Conservation (phyloP, 441 rosid species). For the Erodium chrysanthum region DNA sequence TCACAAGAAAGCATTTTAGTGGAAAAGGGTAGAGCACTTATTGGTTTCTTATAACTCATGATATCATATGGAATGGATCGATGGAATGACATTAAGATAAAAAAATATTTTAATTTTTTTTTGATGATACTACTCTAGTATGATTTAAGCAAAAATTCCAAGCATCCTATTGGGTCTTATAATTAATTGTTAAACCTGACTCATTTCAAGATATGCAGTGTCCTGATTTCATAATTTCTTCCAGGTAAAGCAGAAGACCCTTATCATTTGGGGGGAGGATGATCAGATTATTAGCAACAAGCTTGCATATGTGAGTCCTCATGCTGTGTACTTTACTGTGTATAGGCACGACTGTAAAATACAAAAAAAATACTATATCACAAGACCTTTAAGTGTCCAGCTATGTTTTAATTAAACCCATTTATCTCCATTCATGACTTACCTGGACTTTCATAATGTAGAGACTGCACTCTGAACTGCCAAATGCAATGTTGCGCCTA, state of each 20-base stretch:
- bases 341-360: neutral
- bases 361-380: too few species aligned
- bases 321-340: neutral
- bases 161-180: neutral
- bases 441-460: conserved; percentile 8
- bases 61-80: neutral
- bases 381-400: too few species aligned
- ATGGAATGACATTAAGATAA: neutral
- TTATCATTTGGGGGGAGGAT: conserved; percentile 46
- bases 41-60: neutral
- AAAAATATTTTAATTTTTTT: neutral
- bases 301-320: conserved; percentile 21
- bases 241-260: conserved; percentile 49
- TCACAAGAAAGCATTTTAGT: neutral
- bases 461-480: conserved; percentile 47
- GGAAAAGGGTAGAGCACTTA: neutral
- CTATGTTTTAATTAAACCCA: neutral
- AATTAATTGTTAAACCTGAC: neutral
- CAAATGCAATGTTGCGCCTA: conserved; percentile 32
- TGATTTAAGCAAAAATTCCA: neutral
- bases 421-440: neutral
- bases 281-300: conserved; percentile 50
- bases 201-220: neutral
- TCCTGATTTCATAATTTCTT: neutral
- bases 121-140: neutral